These are phyloP conservation scores for Citrullus colocynthis DNA, from an alignment of 306 rosid species.

Conservation along the genomic window DNA sequence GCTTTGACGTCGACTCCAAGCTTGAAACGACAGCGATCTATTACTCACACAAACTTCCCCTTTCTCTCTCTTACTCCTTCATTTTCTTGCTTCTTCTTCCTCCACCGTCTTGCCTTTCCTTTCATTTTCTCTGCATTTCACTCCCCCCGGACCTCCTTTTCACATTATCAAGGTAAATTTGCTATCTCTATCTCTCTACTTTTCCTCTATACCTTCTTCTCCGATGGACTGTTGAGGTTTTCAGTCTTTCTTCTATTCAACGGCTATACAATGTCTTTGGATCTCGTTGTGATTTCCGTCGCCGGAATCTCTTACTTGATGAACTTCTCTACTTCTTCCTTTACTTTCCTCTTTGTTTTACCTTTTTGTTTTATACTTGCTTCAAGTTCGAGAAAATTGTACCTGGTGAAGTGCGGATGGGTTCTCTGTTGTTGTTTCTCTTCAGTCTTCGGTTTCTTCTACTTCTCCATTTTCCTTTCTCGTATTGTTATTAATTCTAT, in stretches of 20 bases:
- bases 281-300: constrained; percentile 23
- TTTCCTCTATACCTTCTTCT: not conserved
- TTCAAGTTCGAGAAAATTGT: not conserved
- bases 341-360: not conserved
- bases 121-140: constrained; percentile 26
- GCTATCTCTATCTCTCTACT: not conserved
- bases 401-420: not conserved
- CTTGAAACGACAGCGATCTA: constrained; percentile 13
- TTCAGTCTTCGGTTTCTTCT: not conserved
- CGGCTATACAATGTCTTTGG: constrained; percentile 13
- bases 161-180: constrained; percentile 24
- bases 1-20: constrained; percentile 15
- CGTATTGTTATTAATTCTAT: not conserved
- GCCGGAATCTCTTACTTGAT: not conserved
- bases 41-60: not conserved
- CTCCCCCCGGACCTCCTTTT: constrained; percentile 13
- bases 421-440: not conserved
- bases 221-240: not conserved
- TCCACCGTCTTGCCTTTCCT: not conserved
- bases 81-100: not conserved
- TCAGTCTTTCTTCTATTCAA: not conserved
- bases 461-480: not conserved
- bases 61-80: not conserved
- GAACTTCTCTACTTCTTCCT: not conserved
- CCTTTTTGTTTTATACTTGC: not conserved